phyloP scores from a whole-genome alignment of 2,329 filamentous ascomycete genomes.

The Lachnellula cervina region DNA sequence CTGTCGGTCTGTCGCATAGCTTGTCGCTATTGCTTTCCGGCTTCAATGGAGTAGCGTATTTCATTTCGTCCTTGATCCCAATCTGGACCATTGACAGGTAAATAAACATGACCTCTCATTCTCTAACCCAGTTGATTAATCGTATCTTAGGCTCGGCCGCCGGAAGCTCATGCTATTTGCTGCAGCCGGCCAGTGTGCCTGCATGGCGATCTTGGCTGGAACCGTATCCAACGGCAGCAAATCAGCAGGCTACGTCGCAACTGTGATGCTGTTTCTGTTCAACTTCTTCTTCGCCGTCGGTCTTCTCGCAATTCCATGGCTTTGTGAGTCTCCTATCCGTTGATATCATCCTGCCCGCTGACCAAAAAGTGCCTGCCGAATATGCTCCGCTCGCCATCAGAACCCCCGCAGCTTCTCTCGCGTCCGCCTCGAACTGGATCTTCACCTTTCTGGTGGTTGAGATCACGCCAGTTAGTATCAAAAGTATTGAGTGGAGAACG shows the following conservation, averaged over 20 bases:
- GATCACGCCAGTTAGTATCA: conserved; percentile 30
- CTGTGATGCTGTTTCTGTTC: conserved; percentile 52
- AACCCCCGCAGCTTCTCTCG: conserved; percentile 35
- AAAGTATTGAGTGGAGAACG: conserved; percentile 27
- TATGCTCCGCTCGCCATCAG: conserved; percentile 43
- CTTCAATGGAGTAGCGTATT: conserved; percentile 41
- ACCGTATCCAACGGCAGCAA: conserved; percentile 18
- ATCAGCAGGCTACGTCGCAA: conserved; percentile 34
- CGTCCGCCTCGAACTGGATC: conserved; percentile 36
- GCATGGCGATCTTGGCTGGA: conserved; percentile 32
- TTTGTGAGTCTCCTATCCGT: conserved; percentile 14
- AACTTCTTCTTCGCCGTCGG: conserved; percentile 53
- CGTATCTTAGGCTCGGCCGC: conserved; percentile 49
- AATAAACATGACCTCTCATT: too few relatives aligned
- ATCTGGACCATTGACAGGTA: conserved; percentile 34
- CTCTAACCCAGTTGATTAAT: too few relatives aligned
- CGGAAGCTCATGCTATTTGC: conserved; percentile 43
- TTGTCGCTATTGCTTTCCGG: conserved; percentile 42
- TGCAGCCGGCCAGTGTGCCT: conserved; percentile 35
- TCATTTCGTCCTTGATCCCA: conserved; percentile 34
- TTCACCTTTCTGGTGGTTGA: conserved; percentile 53
- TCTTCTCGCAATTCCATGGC: conserved; percentile 46
- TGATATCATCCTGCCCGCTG: too few relatives aligned
- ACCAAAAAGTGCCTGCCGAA: conserved; percentile 39
- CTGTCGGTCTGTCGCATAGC: conserved; percentile 39